A percentile compares a stretch with the other conserved stretches of the same genome.
These are phyloP conservation scores for Yamadazyma trypodendri DNA, from an alignment of 1,139 yeast genomes.

Conservation along the genomic window DNA sequence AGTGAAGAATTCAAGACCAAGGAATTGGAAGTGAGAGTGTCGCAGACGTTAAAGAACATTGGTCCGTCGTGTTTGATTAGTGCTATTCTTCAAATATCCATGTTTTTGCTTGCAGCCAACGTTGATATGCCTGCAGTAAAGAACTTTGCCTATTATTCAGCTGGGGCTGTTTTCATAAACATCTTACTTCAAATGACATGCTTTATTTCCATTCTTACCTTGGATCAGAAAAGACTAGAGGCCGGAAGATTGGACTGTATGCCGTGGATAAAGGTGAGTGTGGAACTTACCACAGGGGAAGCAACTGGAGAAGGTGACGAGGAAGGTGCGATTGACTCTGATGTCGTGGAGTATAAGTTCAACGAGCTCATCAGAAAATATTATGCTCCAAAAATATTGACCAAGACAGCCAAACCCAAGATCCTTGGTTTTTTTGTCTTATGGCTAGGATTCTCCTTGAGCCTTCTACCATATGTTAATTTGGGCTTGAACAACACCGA, in stretches of 20 bases:
- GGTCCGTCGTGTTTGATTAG: conserved; percentile 88
- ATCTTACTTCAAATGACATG: conserved; percentile 78
- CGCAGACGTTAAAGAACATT: conserved; percentile 63
- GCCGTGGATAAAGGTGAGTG: conserved; percentile 41
- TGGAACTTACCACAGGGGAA: conserved; percentile 11
- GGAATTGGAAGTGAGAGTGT: conserved; percentile 45
- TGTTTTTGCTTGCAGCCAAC: conserved; percentile 74
- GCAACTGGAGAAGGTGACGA: conserved; percentile 6
- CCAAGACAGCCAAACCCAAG: conserved; percentile 43
- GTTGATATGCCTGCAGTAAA: conserved; percentile 96
- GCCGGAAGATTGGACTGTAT: conserved; percentile 58
- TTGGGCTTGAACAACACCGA: conserved; percentile 87
- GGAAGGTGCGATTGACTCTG: conserved; percentile 1
- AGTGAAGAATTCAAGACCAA: conserved; percentile 25
- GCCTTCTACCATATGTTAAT: conserved; percentile 64
- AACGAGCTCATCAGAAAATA: conserved; percentile 22
- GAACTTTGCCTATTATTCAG: conserved; percentile 88
- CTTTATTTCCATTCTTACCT: conserved; percentile 67
- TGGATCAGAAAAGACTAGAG: conserved; percentile 67
- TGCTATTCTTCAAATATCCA: conserved; percentile 69
- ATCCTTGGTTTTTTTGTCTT: conserved; percentile 55
- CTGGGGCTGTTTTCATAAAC: conserved; percentile 79
- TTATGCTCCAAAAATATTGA: conserved; percentile 56
- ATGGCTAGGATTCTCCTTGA: conserved; percentile 67
- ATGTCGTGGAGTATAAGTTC: conserved; percentile 26